phyloP scores from a whole-genome alignment of 169 alveolate species.

The Plasmodium vinckei region DNA sequence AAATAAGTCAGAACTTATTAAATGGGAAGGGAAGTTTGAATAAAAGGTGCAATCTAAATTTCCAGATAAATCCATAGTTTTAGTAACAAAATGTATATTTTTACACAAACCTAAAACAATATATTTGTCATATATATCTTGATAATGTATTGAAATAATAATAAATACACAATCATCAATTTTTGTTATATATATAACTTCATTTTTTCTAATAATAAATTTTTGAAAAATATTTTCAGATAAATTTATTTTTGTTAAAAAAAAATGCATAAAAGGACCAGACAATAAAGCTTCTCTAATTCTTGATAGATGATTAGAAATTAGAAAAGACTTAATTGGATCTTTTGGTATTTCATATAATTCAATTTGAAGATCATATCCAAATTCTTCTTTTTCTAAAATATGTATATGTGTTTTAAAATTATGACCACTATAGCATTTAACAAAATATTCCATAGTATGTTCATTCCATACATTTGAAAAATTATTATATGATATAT shows the following conservation, averaged over 20 bases:
- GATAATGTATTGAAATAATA: constrained; percentile 53
- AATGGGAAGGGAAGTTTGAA: constrained; percentile 54
- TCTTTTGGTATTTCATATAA: constrained; percentile 60
- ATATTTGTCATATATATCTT: constrained; percentile 39
- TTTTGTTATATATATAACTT: constrained; percentile 43
- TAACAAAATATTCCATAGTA: constrained; percentile 64
- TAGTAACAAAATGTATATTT: constrained; percentile 43
- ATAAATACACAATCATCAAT: constrained; percentile 29
- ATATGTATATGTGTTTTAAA: constrained; percentile 68
- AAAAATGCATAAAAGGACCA: constrained; percentile 71
- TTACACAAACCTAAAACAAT: constrained; percentile 59
- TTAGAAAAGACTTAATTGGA: constrained; percentile 21
- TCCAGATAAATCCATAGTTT: constrained; percentile 67
- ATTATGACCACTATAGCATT: constrained; percentile 61
- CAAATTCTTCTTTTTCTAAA: constrained; percentile 66
- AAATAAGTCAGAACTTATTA: constrained; percentile 39
- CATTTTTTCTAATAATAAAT: constrained; percentile 60
- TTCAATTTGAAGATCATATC: constrained; percentile 69
- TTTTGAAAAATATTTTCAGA: constrained; percentile 59
- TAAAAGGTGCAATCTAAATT: constrained; percentile 71
- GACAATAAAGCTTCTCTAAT: constrained; percentile 72
- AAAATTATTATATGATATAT: constrained; percentile 55
- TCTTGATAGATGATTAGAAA: constrained; percentile 65
- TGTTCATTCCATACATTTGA: constrained; percentile 51
- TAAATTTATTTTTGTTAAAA: constrained; percentile 37